Base-by-base conservation (phyloP, 2,329 filamentous ascomycete species). In the Colletotrichum tamarilloi region DNA sequence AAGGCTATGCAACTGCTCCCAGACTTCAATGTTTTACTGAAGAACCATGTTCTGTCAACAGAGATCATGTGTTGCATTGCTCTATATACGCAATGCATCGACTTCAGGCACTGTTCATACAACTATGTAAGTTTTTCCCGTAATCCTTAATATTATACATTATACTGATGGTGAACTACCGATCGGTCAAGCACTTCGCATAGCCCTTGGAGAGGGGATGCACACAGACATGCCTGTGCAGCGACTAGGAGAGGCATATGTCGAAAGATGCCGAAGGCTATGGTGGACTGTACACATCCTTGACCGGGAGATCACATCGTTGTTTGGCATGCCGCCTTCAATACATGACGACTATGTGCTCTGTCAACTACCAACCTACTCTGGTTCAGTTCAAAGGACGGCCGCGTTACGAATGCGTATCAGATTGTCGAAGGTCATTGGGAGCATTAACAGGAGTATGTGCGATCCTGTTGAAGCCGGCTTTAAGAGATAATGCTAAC, bases 211-310 rank as follows among this genome's bases (percentile, higher is more conserved):
- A 0, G 81, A 88, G 63, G 87, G 87, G 1, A 85, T 89, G 84
- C 87, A 89, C 69, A 88, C 86, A 0, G 82, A 88, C 32, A 87
- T 89, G 85, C 84, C 83, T 0, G 79, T 80, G 0, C 78, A 82
- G 2, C 80, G 85, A 26, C 74, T 88, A 0, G 84, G 84, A 0
- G 82, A 84, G 1, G 72, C 76, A 0, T 75, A 82, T 1, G 84
- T 87, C 0, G 82, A 89, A 72, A 78, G 88, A 63, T 86, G 84
- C 64, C 85, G 86, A 1, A 84, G 83, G 42, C 81, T 87, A 11
- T 90, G 87, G 87, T 89, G 87, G 87, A 89, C 88, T 0, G 81
- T 88, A 0, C 89, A 88, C 53, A 81, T 89, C 1, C 78, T 89
- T 1, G 87, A 89, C 66, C 82, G 87, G 2, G 84, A 89, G 74